Evolutionary conservation across 306 rosid genomes (phyloP).

Genomic region (Ceratonia siliqua): DNA sequence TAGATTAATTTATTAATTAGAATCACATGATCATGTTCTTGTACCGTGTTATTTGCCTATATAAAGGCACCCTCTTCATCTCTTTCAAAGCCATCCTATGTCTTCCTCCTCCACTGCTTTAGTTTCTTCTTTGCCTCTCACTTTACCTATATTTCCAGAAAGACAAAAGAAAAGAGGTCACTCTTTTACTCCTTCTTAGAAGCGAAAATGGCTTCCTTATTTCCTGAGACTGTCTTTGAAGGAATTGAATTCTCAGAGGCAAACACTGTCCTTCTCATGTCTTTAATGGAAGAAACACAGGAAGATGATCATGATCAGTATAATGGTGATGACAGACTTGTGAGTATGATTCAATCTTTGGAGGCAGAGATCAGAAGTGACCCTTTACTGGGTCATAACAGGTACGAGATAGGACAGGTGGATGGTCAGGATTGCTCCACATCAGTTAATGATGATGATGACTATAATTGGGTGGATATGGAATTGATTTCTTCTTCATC

Average conservation of each 20-base stretch:
- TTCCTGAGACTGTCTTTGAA: constrained; percentile 30
- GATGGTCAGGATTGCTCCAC: constrained; percentile 39
- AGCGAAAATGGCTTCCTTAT: constrained; percentile 33
- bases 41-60: constrained; percentile 12
- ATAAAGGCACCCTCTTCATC: constrained; percentile 25
- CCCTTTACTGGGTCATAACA: too few relatives aligned
- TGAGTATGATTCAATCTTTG: constrained; percentile 53
- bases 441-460: constrained; percentile 26
- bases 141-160: too few relatives aligned
- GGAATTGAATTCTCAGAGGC: constrained; percentile 37
- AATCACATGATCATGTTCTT: too few relatives aligned
- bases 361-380: too few relatives aligned
- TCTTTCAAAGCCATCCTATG: constrained; percentile 6
- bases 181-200: not conserved
- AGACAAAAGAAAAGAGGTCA: not conserved
- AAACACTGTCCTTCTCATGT: constrained; percentile 44
- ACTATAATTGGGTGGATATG: constrained; percentile 37
- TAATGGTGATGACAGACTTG: constrained; percentile 46
- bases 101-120: not conserved
- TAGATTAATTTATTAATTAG: too few relatives aligned
- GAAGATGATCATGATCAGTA: constrained; percentile 36
- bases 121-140: constrained; percentile 14
- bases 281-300: constrained; percentile 45
- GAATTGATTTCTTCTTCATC: constrained; percentile 35
- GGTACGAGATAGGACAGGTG: constrained; percentile 28